Evolutionary conservation across 108 stramenopile genomes (phyloP), one percentile per base, ranked within the genome.

Genomic region (Aurantiochytrium sp.): DNA sequence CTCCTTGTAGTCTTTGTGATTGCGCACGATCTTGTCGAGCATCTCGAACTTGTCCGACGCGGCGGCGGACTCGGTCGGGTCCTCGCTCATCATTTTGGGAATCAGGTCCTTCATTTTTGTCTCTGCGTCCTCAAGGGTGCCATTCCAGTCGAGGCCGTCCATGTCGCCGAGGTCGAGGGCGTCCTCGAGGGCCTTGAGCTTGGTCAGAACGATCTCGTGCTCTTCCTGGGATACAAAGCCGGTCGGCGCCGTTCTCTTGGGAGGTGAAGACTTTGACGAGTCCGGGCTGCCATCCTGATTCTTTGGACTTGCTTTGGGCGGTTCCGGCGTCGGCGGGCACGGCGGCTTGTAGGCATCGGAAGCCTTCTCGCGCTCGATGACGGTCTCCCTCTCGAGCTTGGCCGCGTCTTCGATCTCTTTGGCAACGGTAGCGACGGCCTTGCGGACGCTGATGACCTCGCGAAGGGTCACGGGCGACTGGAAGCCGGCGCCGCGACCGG

Each of bases 1-100:
- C 73, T 81, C 73, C 45, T 81, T 81, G 32, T 39, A 81, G 73
- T 81, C 73, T 42, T 81, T 81, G 73, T 81, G 73, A 42, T 81
- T 81, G 39, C 73, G 73, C 0, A 81, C 45, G 2, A 81, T 81
- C 24, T 81, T 81, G 73, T 81, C 73, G n/a, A 81, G 39, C 73
- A 81, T 48, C 24, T 81, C 73, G 2, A 81, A 81, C 45, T 81
- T 81, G 39, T 81, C 39, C 12, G 39, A 48, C n/a, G 73, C 73
- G 12, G 39, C 73, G n/a, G 45, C 45, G 6, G 39, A 48, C 42
- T 48, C 73, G 39, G n/a, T 17, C 45, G 73, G 42, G 45, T 81
- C 73, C 24, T 81, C 73, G 45, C 73, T 81, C 73, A 81, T 81
- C 45, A 81, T 48, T n/a, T 39, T 6, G 21, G 73, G 73, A 12